A percentile compares a stretch with the other conserved stretches of the same genome.
phyloP scores from a whole-genome alignment of 202 grass and related monocot species.

The Schoenoplectus tabernaemontani region DNA sequence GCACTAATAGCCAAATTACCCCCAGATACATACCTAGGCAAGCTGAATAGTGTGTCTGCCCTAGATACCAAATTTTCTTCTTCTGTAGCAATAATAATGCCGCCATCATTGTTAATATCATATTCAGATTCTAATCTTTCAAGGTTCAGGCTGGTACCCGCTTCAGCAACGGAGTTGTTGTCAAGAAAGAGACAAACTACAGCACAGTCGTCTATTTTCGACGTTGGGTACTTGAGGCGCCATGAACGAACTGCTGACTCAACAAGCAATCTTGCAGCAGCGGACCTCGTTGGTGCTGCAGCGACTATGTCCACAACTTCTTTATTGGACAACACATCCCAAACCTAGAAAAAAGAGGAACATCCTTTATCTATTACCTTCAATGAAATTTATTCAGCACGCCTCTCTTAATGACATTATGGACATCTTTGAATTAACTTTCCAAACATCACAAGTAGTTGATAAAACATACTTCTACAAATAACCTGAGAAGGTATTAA shows the following conservation, averaged over 20 bases:
- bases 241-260: conserved; percentile 64
- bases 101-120: conserved; percentile 30
- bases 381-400: neutral
- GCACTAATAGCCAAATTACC: conserved; percentile 9
- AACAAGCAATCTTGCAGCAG: conserved; percentile 60
- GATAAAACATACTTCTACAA: neutral
- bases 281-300: conserved; percentile 35
- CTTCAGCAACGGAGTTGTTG: conserved; percentile 30
- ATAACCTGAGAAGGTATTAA: neutral
- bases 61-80: conserved; percentile 29
- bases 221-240: conserved; percentile 62
- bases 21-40: conserved; percentile 28
- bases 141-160: conserved; percentile 18
- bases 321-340: conserved; percentile 84
- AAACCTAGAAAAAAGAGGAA: conserved; percentile 43
- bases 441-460: neutral
- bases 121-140: conserved; percentile 24
- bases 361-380: neutral
- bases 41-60: conserved; percentile 21
- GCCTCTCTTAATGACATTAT: neutral
- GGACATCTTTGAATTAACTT: neutral
- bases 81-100: conserved; percentile 19
- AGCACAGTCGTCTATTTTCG: conserved; percentile 83
- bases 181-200: conserved; percentile 87
- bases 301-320: conserved; percentile 71